Evolutionary conservation across 768 basidiomycete genomes (phyloP), one percentile per base, ranked within the genome.

Genomic region (Naganishia kalamii): DNA sequence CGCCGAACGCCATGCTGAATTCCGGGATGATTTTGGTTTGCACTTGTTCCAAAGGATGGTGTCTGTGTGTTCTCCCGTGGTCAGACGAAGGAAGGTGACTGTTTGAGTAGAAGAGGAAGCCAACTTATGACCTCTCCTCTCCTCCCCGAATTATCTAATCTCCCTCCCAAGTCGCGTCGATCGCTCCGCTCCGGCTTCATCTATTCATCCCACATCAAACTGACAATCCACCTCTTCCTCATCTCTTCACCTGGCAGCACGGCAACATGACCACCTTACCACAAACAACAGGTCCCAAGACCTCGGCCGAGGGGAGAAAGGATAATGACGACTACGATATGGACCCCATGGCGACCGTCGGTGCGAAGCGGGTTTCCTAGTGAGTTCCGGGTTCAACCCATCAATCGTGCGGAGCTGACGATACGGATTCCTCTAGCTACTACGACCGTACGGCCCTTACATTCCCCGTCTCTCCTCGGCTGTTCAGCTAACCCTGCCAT

Each of bases 401-500:
- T 10, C 19, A 8, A 23, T 2, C 23, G 12, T 44, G 7, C 4
- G n/a, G 8, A 12, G 21, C 41, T 30, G 17, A 37, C n/a, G 15
- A 25, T 27, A 11, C 27, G 8, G 12, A 5, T 21, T 15, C 15
- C 30, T 37, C 21, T 29, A 68, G 66, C 47, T 63, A 63, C 48
- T 63, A 68, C 32, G 62, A 68, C 50, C 66, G 65, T 60, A 33
- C 33, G 59, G 23, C 40, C 32, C 43, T 21, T 47, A 4, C 40
- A 33, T 3, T 8, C 4, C 60, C n/a, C n/a, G n/a, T n/a, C 13
- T 23, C 60, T 6, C 41, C 21, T 37, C 19, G 6, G 25, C 4
- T 23, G n/a, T 3, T 8, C 30, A 37, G 12, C n/a, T 19, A 15
- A 61, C 25, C 60, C 7, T 11, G 12, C 44, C 19, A n/a, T n/a